Percentiles rank a stretch among this genome's conserved stretches.
These are phyloP conservation scores for Zygotorulaspora chibaensis DNA, from an alignment of 805 yeast genomes.

Conservation along the genomic window DNA sequence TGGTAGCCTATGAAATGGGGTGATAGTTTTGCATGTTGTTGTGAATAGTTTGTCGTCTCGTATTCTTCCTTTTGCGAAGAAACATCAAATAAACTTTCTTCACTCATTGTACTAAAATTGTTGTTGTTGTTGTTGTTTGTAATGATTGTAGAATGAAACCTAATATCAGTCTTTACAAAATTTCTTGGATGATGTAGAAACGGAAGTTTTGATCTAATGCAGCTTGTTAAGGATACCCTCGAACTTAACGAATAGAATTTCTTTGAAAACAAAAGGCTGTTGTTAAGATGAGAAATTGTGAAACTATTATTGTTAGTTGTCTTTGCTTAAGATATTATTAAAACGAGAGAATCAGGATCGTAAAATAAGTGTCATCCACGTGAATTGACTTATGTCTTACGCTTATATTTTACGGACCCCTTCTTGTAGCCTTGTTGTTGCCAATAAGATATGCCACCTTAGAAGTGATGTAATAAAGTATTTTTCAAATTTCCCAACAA, in stretches of 20 bases:
- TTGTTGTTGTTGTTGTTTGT: conserved; percentile 2
- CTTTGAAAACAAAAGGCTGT: conserved; percentile 12
- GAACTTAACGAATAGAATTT: conserved; percentile 12
- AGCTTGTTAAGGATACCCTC: conserved; percentile 8
- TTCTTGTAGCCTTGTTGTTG: too few species aligned
- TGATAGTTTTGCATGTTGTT: conserved; percentile 47
- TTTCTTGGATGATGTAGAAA: neutral
- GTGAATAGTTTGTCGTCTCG: conserved; percentile 26
- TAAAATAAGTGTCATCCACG: neutral
- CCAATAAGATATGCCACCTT: too few species aligned
- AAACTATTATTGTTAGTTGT: conserved; percentile 10
- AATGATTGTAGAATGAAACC: neutral
- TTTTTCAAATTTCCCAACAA: conserved; percentile 2
- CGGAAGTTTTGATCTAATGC: conserved; percentile 4
- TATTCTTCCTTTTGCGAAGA: conserved; percentile 26
- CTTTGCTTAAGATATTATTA: neutral
- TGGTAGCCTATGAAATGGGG: conserved; percentile 78
- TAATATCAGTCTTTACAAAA: neutral
- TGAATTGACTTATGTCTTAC: neutral
- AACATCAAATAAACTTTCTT: conserved; percentile 39
- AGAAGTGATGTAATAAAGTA: neutral
- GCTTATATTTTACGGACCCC: too few species aligned
- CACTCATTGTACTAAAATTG: conserved; percentile 33
- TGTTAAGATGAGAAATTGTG: conserved; percentile 11
- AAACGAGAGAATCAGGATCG: neutral